Base-by-base conservation (phyloP, 2,329 filamentous ascomycete species). In the Exophiala lecanii-corni region DNA sequence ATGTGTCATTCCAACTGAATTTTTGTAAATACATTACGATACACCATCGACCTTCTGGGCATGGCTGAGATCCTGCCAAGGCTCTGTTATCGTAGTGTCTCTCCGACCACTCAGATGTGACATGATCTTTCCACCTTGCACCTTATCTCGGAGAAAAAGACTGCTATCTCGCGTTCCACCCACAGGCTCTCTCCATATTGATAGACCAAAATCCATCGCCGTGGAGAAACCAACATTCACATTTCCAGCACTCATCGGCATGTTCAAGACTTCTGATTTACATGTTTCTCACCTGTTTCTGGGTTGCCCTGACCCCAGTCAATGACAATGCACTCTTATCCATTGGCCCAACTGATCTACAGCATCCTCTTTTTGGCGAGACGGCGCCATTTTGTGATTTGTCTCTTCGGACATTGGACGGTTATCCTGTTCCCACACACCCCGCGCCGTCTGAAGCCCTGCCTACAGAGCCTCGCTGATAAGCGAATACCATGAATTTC, bases 311-410 rank as follows among this genome's bases (percentile, higher is more conserved):
- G n/a, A 39, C 39, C 36, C 39, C 37, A 43, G 21, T 30, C 15
- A 36, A 50, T 50, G 43, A 46, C 39, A 46, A 37, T 44, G 43
- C 13, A 19, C 25, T 30, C 25, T 41, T 41, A 26, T 32, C 39
- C 17, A 51, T 51, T 51, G 45, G 45, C 33, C 21, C 5, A 28
- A 7, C 16, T n/a, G n/a, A n/a, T n/a, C n/a, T n/a, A n/a, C n/a
- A n/a, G n/a, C n/a, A n/a, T n/a, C n/a, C n/a, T n/a, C 18, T 13
- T 25, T n/a, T 30, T 12, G 34, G 18, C 16, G 18, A 17, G 13
- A 13, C 12, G 28, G 7, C 17, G 9, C 13, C 15, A 12, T 9
- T 17, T n/a, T 36, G 6, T 36, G 18, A 21, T 10, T 25, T 34
- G 28, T 20, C 39, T 26, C 42, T 19, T n/a, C 39, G 32, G 34